Evolutionary conservation across 371 early-diverging fungal species (phyloP).

Genomic region (Mortierella sp.): DNA sequence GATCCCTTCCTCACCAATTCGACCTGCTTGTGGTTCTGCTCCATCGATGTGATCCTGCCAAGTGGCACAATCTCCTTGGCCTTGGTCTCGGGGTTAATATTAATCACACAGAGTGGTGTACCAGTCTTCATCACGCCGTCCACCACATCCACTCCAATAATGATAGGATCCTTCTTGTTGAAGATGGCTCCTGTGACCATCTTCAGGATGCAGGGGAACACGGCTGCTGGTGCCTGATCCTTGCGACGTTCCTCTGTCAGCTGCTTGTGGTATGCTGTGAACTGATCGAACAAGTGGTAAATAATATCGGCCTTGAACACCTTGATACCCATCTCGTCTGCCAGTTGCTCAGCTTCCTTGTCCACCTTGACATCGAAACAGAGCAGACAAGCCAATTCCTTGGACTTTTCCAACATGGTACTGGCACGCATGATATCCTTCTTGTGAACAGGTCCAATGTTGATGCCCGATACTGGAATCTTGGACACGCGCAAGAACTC

Average conservation of each 20-base stretch:
- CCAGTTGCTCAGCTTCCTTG: constrained; percentile 95
- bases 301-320: constrained; percentile 99
- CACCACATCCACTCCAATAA: constrained; percentile 97
- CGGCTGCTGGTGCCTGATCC: constrained; percentile 89
- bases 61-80: constrained; percentile 77
- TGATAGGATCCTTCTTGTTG: constrained; percentile 97
- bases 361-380: constrained; percentile 99
- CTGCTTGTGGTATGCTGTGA: constrained; percentile 82
- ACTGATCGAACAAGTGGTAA: constrained; percentile 99
- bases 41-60: constrained; percentile 97
- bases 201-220: constrained; percentile 97
- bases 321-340: constrained; percentile 93
- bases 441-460: constrained; percentile 99
- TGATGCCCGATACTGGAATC: constrained; percentile 98
- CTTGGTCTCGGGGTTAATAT: constrained; percentile 80
- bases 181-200: constrained; percentile 97
- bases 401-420: constrained; percentile 93
- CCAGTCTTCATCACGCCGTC: constrained; percentile 95
- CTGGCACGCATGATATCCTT: constrained; percentile 97
- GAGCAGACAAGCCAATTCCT: constrained; percentile 93
- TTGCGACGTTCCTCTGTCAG: constrained; percentile 80
- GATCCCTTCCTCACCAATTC: constrained; percentile 89
- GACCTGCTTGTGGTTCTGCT: constrained; percentile 94
- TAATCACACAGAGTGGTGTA: constrained; percentile 96
- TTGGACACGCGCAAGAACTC: constrained; percentile 94